Evolutionary conservation across 2,329 filamentous ascomycete species (phyloP).

Genomic region (Cytospora leucostoma): DNA sequence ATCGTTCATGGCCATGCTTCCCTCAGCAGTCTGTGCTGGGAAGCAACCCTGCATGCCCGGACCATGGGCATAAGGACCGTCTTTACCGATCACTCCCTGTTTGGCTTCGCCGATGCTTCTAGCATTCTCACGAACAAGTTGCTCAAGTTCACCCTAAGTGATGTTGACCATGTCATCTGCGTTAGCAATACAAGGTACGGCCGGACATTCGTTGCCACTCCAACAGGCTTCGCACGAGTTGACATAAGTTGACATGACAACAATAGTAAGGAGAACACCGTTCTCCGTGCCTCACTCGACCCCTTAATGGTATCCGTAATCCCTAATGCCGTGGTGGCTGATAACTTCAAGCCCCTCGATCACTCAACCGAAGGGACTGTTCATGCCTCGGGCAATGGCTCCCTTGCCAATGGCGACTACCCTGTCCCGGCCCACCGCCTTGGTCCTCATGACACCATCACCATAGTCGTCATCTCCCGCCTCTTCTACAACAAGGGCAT

Average conservation of each 20-base stretch:
- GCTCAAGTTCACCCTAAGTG: conserved; percentile 91
- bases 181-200: conserved; percentile 94
- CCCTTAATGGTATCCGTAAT: conserved; percentile 98
- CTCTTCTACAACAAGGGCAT: conserved; percentile 99
- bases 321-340: conserved; percentile 94
- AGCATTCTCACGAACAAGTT: conserved; percentile 98
- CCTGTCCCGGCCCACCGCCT: conserved; percentile 64
- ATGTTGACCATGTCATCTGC: conserved; percentile 97
- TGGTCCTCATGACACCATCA: conserved; percentile 83
- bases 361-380: conserved; percentile 36
- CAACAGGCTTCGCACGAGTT: conserved; percentile 15
- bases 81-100: conserved; percentile 96
- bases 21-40: conserved; percentile 88
- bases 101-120: conserved; percentile 93
- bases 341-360: conserved; percentile 82
- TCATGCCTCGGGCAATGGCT: conserved; percentile 31
- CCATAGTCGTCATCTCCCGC: conserved; percentile 94
- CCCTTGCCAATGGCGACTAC: conserved; percentile 44
- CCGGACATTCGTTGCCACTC: neutral
- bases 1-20: conserved; percentile 98
- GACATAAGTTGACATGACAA: conserved; percentile 18
- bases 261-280: conserved; percentile 91
- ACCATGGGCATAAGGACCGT: conserved; percentile 97
- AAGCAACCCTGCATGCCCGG: conserved; percentile 89
- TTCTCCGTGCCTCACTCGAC: conserved; percentile 89